Evolutionary conservation across 331 rosid species (phyloP).

Genomic region (Quercus lobata): DNA sequence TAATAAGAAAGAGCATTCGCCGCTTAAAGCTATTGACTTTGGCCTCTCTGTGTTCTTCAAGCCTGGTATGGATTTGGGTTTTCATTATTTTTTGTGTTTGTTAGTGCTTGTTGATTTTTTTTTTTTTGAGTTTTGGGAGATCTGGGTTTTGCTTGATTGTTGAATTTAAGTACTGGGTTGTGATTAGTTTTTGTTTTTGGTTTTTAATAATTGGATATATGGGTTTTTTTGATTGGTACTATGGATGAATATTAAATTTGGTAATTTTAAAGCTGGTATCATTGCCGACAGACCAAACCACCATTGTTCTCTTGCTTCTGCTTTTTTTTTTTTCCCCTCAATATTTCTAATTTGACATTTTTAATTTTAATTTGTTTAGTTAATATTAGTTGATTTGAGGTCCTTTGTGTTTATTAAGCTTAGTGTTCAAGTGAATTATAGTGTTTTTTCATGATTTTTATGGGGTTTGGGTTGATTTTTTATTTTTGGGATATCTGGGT

Average conservation of each 20-base stretch:
- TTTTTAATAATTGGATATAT: background rate
- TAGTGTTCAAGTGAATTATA: background rate
- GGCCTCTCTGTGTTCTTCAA: slow-evolving; percentile 80
- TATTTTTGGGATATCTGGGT: background rate
- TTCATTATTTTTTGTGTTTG: no score
- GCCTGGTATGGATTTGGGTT: slow-evolving; percentile 45
- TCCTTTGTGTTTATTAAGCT: slow-evolving; percentile 18
- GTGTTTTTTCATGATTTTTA: background rate
- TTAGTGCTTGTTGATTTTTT: background rate
- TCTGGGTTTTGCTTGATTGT: background rate
- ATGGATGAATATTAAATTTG: background rate
- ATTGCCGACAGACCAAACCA: no score
- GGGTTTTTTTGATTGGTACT: background rate
- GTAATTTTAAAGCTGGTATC: no score
- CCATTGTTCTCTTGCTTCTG: no score
- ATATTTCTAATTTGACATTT: no score
- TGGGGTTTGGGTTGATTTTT: background rate
- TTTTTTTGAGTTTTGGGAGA: background rate
- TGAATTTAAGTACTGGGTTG: background rate
- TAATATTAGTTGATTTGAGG: slow-evolving; percentile 10
- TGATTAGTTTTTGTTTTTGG: background rate
- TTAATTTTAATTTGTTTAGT: no score
- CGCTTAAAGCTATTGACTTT: slow-evolving; percentile 85
- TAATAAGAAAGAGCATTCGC: slow-evolving; percentile 85
- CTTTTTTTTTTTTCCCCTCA: no score